Evolutionary conservation across 495 filamentous ascomycete genomes (phyloP), one percentile per base, ranked within the genome.

Genomic region (Letharia columbiana): DNA sequence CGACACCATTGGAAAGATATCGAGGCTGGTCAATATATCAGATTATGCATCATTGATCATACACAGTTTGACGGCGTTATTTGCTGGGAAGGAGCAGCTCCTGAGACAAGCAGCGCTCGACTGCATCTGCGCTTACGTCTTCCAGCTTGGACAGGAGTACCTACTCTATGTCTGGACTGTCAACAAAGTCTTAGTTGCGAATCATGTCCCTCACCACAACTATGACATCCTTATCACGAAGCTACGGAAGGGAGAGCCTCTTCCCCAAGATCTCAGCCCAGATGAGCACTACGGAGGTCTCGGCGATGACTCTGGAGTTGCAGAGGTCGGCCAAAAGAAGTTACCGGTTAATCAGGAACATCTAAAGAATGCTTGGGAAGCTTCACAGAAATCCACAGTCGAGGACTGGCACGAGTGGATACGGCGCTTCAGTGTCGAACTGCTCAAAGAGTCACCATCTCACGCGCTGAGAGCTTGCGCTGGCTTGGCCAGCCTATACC

Each of bases 361-460:
- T 79, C 82, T 99, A 13, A 96, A 96, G 74, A 90, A 91, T 67
- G 94, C 95, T 2, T 99, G 95, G 94, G 95, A 98, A 70, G 91
- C 95, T 5, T 90, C 86, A 45, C 90, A 94, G 63, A 94, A 96
- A 73, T 96, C 94, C 23, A 99, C 94, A 3, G 86, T 90, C 60
- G 94, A 99, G 73, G 94, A 99, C 75, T 99, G 94, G 94, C 90
- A 95, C 68, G 94, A 99, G 75, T 99, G 94, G 94, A 96, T 97
- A 75, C 84, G 95, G 61, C 84, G 96, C 33, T 96, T 98, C 74
- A 96, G 92, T 71, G 91, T 96, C 28, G 96, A 96, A 69, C 82
- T 99, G 31, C 81, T 99, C 49, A 92, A 91, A 65, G 95, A 99
- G 74, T 96, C 92, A 3, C 95, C 94, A 28, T 96, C 95, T 57